phyloP scores from a whole-genome alignment of 148 eudicot species.

The Cornus controversa region DNA sequence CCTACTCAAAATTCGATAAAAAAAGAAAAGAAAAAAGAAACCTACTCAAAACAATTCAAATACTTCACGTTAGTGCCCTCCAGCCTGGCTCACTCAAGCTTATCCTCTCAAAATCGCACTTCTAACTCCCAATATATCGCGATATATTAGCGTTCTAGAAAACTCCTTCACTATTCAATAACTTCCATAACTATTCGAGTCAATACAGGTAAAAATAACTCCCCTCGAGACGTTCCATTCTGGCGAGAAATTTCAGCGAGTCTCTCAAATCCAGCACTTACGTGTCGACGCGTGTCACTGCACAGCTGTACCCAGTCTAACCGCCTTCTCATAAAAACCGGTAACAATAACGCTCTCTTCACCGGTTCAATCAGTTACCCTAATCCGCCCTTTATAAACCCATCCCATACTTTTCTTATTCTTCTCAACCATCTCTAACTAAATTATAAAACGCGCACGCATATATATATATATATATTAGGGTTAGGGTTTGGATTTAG shows the following conservation, averaged over 20 bases:
- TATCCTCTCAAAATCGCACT: neutral
- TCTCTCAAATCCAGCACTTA: neutral
- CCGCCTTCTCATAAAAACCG: constrained; percentile 17
- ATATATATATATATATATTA: neutral
- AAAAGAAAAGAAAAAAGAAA: too few species aligned
- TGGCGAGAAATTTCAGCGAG: constrained; percentile 4
- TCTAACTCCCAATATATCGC: neutral
- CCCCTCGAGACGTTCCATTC: constrained; percentile 5
- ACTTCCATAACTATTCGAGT: neutral
- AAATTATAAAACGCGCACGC: neutral
- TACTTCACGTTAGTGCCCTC: neutral
- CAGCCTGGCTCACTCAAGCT: neutral
- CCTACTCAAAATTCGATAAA: too few species aligned
- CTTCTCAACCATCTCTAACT: neutral
- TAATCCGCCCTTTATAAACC: constrained; percentile 19
- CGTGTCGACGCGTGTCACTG: constrained; percentile 14
- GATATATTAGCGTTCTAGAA: neutral
- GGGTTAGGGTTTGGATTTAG: constrained; percentile 32
- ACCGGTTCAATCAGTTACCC: constrained; percentile 34
- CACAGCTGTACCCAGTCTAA: constrained; percentile 20
- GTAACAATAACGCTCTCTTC: constrained; percentile 22
- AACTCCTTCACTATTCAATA: neutral
- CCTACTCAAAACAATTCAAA: neutral
- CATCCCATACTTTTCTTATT: too few species aligned
- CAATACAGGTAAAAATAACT: neutral